Conservation (phyloP, 495 filamentous ascomycete genomes). For the Penicillium coffeae region DNA sequence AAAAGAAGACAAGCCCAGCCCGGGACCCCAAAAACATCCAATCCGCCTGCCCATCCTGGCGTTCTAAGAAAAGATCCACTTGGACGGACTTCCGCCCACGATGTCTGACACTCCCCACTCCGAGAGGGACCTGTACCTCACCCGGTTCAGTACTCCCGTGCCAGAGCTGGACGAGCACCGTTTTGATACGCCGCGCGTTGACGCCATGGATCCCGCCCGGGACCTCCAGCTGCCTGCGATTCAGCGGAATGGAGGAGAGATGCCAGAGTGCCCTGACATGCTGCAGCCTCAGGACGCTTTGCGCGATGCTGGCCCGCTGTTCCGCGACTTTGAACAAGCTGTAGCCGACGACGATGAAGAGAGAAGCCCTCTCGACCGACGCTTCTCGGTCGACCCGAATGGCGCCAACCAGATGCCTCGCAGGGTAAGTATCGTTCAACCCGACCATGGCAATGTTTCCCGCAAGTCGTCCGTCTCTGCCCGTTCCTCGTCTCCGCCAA, state of each 20-base stretch:
- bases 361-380: slow-evolving; percentile 36
- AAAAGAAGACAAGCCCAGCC: slow-evolving; percentile 1
- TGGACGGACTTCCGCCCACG: slow-evolving; percentile 4
- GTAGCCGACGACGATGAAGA: slow-evolving; percentile 68
- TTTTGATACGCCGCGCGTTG: slow-evolving; percentile 61
- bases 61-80: neutral
- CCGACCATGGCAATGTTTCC: slow-evolving; percentile 41
- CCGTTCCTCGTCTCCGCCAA: slow-evolving; percentile 80
- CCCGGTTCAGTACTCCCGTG: slow-evolving; percentile 71
- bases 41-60: slow-evolving; percentile 14
- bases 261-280: slow-evolving; percentile 41
- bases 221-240: slow-evolving; percentile 35
- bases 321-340: slow-evolving; percentile 75
- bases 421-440: slow-evolving; percentile 38
- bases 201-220: slow-evolving; percentile 34
- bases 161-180: slow-evolving; percentile 93
- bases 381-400: slow-evolving; percentile 37
- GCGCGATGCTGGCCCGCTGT: slow-evolving; percentile 47
- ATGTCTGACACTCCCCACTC: slow-evolving; percentile 66
- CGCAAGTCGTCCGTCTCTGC: slow-evolving; percentile 56
- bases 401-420: slow-evolving; percentile 36
- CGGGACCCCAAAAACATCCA: slow-evolving; percentile 1
- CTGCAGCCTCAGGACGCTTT: slow-evolving; percentile 48
- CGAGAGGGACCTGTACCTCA: slow-evolving; percentile 52
- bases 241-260: slow-evolving; percentile 16